Base-by-base conservation (phyloP, 345 rosid genomes). In the Zanthoxylum bungeanum region DNA sequence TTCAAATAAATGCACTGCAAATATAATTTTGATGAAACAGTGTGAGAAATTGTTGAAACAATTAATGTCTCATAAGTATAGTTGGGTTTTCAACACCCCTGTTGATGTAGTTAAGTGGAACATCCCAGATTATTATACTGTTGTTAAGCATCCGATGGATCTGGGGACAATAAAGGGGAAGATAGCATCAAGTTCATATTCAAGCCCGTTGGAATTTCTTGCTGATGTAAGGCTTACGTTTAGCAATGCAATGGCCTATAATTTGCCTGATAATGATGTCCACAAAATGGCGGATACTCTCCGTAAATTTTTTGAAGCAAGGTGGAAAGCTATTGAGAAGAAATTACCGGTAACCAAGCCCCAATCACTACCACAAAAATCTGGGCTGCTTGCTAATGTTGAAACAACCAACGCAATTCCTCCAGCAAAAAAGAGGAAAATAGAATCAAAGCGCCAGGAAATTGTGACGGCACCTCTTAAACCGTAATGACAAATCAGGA, bases 141-240 rank as follows among this genome's bases (percentile, higher is more conserved):
- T 92, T 64, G 88, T 95, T 75, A 89, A 91, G 79, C 83, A 88
- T 39, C 98, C 99, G 37, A 92, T 92, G 99, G 98, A 95, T 81
- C 85, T 95, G 17, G 96, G 99, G 59, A 88, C 98, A 9, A 70
- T 95, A 37, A 92, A 85, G 71, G 80, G 69, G 64, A 95, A 87
- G 80, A 55, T 89, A 33, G 73, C 80, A n/a, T 79, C 90, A 5
- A 88, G 91, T 73, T 66, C 76, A 16, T 94, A 94, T 79, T 81
- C 92, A 56, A 89, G 88, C 78, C 98, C 93, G 1, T 70, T 78
- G 78, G 98, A 79, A 70, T 90, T 94, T 81, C 85, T 79, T 73
- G 83, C 85, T 77, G 99, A 95, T 74, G 96, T 91, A 76, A 87
- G 93, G 72, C 93, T 92, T 46, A 86, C 97, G 19, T 90, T 95